phyloP scores from a whole-genome alignment of 129 eudicot species.

The Ambrosia artemisiifolia region DNA sequence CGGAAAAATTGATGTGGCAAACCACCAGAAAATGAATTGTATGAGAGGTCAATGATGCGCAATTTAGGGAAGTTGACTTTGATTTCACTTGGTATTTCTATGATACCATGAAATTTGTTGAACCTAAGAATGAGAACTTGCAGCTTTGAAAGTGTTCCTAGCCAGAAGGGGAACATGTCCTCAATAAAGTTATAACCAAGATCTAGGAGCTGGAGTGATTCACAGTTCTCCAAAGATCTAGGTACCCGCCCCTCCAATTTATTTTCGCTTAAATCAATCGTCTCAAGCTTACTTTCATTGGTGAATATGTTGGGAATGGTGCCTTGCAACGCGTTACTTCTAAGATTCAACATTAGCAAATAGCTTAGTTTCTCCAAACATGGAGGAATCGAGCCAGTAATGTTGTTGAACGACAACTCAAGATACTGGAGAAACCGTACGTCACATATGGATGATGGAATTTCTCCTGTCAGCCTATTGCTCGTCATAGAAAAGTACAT shows the following conservation, averaged over 20 bases:
- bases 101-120: background rate
- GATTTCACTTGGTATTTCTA: background rate
- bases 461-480: background rate
- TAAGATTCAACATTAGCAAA: background rate
- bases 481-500: too few relatives aligned
- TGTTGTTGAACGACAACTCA: conserved; percentile 8
- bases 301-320: background rate
- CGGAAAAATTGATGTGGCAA: conserved; percentile 11
- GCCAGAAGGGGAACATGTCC: conserved; percentile 16
- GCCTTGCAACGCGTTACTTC: conserved; percentile 7
- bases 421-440: background rate
- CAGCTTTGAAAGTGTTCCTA: conserved; percentile 1
- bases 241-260: background rate
- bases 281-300: background rate
- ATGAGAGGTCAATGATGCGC: conserved; percentile 34
- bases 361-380: conserved; percentile 20
- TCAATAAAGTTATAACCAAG: conserved; percentile 6
- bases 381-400: conserved; percentile 7
- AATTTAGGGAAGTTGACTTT: conserved; percentile 1
- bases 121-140: background rate
- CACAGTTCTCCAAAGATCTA: conserved; percentile 10
- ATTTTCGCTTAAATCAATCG: conserved; percentile 16
- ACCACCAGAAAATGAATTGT: conserved; percentile 22
- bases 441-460: conserved; percentile 6
- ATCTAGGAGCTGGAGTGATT: too few relatives aligned